Percentiles rank a stretch among this genome's conserved stretches.
Conservation (phyloP, 1,139 yeast species). For the Yamadazyma aaseri region DNA sequence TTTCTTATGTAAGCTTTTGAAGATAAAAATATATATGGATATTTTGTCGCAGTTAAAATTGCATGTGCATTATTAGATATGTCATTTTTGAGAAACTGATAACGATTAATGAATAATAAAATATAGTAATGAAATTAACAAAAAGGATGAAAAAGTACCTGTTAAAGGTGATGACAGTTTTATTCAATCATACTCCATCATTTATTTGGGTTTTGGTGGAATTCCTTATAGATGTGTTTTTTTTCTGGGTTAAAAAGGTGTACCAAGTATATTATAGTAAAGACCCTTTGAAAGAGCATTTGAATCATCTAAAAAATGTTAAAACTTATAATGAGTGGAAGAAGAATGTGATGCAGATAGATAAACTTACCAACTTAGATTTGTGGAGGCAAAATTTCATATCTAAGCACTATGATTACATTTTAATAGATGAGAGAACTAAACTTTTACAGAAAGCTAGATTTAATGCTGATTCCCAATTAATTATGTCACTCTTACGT, state of each 20-base stretch:
- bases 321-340: slow-evolving; percentile 63
- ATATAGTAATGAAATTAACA: background rate
- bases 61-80: background rate
- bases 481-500: slow-evolving; percentile 67
- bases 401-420: slow-evolving; percentile 80
- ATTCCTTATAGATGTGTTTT: slow-evolving; percentile 54
- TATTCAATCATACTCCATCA: slow-evolving; percentile 54
- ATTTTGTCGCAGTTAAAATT: too few species aligned
- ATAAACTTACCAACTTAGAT: slow-evolving; percentile 66
- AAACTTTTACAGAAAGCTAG: slow-evolving; percentile 64
- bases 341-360: slow-evolving; percentile 56
- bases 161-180: slow-evolving; percentile 25
- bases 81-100: background rate
- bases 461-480: slow-evolving; percentile 52
- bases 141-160: slow-evolving; percentile 9
- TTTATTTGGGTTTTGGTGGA: slow-evolving; percentile 62
- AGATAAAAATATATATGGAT: too few species aligned
- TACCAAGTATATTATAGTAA: slow-evolving; percentile 37
- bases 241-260: slow-evolving; percentile 56
- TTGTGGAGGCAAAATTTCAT: slow-evolving; percentile 86
- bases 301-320: slow-evolving; percentile 39
- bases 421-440: slow-evolving; percentile 73
- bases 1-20: too few species aligned
- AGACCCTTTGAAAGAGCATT: slow-evolving; percentile 40
- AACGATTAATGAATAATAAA: background rate